Evolutionary conservation across 305 asterid species (phyloP).

Genomic region (Euphrasia arctica): DNA sequence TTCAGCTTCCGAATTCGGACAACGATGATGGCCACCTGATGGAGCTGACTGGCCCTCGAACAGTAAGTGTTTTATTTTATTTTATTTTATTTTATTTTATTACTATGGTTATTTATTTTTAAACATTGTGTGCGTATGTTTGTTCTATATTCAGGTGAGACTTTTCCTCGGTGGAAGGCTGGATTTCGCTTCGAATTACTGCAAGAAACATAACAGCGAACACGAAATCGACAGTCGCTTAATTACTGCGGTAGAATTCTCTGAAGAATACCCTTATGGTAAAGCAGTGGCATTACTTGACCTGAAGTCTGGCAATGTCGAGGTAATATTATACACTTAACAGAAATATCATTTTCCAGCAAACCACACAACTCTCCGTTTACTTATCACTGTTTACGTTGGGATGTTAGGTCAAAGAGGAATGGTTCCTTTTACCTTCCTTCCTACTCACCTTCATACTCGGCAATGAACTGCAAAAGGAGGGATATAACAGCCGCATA

Average conservation of each 20-base stretch:
- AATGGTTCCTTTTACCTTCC: slow-evolving; percentile 57
- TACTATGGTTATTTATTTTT: background rate
- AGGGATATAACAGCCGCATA: slow-evolving; percentile 37
- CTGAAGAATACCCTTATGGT: slow-evolving; percentile 64
- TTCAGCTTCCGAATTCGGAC: slow-evolving; percentile 37
- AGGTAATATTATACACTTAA: slow-evolving; percentile 35
- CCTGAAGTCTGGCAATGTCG: slow-evolving; percentile 51
- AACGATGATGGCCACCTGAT: slow-evolving; percentile 49
- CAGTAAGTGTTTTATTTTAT: slow-evolving; percentile 42
- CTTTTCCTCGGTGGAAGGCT: slow-evolving; percentile 60
- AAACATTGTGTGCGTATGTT: too few species aligned
- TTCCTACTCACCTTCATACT: slow-evolving; percentile 47
- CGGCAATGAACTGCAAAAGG: slow-evolving; percentile 40
- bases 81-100: background rate
- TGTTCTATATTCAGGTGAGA: slow-evolving; percentile 46
- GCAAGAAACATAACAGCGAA: slow-evolving; percentile 40
- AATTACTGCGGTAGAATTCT: slow-evolving; percentile 65
- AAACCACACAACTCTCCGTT: slow-evolving; percentile 7
- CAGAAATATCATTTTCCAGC: slow-evolving; percentile 1
- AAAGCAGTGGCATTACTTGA: slow-evolving; percentile 61
- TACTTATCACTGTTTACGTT: slow-evolving; percentile 15
- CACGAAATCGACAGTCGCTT: slow-evolving; percentile 38
- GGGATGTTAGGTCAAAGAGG: slow-evolving; percentile 56
- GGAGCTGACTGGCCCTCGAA: slow-evolving; percentile 56
- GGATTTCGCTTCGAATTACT: slow-evolving; percentile 55